A percentile compares a stretch with the other conserved stretches of the same genome.
Conservation (phyloP, 1,284 basidiomycete genomes). For the Omphalotus olearius region DNA sequence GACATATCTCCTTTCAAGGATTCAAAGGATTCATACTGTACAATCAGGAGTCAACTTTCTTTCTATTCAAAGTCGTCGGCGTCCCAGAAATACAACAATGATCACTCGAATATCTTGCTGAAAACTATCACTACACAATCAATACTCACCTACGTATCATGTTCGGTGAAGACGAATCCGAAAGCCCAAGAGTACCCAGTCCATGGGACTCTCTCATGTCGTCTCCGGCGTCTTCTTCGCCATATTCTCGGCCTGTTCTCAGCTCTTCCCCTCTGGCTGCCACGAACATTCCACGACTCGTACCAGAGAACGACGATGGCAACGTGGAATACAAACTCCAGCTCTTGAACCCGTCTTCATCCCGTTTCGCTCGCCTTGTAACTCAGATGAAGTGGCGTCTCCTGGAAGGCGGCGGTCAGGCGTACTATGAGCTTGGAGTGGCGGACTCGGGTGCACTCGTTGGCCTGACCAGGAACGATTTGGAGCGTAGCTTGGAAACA, state of each 20-base stretch:
- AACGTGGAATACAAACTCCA: constrained; percentile 88
- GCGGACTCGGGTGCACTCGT: constrained; percentile 84
- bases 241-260: background rate
- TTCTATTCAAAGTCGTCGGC: background rate
- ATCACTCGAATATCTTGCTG: constrained; percentile 2
- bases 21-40: too few species aligned
- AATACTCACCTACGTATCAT: constrained; percentile 30
- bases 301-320: constrained; percentile 74
- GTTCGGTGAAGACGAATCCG: constrained; percentile 77
- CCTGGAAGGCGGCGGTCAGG: constrained; percentile 86
- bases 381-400: constrained; percentile 95
- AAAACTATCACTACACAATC: too few species aligned
- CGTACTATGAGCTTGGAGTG: constrained; percentile 91
- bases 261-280: constrained; percentile 16
- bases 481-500: constrained; percentile 78
- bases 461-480: constrained; percentile 70
- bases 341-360: constrained; percentile 64
- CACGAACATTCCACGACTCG: constrained; percentile 52
- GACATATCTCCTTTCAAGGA: too few species aligned
- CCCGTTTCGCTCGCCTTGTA: constrained; percentile 75
- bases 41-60: too few species aligned
- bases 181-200: constrained; percentile 70
- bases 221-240: constrained; percentile 34
- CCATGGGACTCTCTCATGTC: constrained; percentile 76
- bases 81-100: background rate